phyloP scores from a whole-genome alignment of 192 early-diverging fungal species.

The Cladochytrium replicatum region DNA sequence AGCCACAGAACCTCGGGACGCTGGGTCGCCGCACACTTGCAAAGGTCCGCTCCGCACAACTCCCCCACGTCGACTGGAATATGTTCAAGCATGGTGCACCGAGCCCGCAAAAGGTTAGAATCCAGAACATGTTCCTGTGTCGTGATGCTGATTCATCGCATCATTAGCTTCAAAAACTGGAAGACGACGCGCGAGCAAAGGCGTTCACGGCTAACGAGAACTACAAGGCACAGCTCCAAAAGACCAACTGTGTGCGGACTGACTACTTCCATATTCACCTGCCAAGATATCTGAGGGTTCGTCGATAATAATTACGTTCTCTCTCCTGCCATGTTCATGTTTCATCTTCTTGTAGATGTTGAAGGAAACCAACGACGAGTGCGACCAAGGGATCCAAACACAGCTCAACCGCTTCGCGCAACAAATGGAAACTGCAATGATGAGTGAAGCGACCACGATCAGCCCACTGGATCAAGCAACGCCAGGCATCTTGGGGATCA shows the following conservation, averaged over 20 bases:
- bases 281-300: slow-evolving; percentile 70
- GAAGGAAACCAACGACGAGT: slow-evolving; percentile 77
- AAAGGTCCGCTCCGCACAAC: not conserved
- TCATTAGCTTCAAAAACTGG: slow-evolving; percentile 56
- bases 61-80: slow-evolving; percentile 1
- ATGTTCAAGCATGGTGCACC: slow-evolving; percentile 18
- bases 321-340: not conserved
- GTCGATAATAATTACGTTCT: not conserved
- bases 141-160: slow-evolving; percentile 2
- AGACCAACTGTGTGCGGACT: slow-evolving; percentile 63
- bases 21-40: slow-evolving; percentile 11
- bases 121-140: not conserved
- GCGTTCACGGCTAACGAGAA: slow-evolving; percentile 68
- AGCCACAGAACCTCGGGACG: slow-evolving; percentile 1
- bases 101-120: slow-evolving; percentile 46
- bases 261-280: slow-evolving; percentile 73
- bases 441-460: slow-evolving; percentile 59
- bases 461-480: slow-evolving; percentile 42
- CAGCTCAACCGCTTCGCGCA: not conserved
- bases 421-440: slow-evolving; percentile 63
- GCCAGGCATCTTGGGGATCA: slow-evolving; percentile 16
- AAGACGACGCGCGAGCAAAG: slow-evolving; percentile 81
- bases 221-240: slow-evolving; percentile 71
- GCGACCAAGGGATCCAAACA: slow-evolving; percentile 66
- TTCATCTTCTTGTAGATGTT: slow-evolving; percentile 25